Conservation (phyloP, 2,329 filamentous ascomycete genomes). For the Ophiognomonia clavigignenti-juglandacearum region DNA sequence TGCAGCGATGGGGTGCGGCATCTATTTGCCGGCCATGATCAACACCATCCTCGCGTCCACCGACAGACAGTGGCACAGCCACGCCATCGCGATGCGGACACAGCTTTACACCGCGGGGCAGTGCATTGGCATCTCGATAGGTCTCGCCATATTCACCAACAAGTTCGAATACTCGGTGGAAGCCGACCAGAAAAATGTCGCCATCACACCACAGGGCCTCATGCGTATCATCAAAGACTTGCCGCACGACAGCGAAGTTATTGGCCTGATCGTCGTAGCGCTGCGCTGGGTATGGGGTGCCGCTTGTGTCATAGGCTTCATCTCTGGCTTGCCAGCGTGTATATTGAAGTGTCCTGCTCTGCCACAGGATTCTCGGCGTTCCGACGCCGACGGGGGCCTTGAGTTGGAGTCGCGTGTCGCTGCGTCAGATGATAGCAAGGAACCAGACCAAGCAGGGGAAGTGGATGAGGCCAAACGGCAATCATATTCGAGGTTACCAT, state of each 20-base stretch:
- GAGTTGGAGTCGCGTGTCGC: not conserved
- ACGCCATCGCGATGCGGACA: slow-evolving; percentile 12
- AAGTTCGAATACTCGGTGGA: slow-evolving; percentile 1
- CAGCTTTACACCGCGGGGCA: slow-evolving; percentile 12
- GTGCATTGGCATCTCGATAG: slow-evolving; percentile 11
- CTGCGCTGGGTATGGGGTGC: slow-evolving; percentile 11
- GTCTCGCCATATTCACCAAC: slow-evolving; percentile 12
- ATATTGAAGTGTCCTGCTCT: slow-evolving; percentile 2
- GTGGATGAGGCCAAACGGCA: too few relatives aligned
- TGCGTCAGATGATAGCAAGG: too few relatives aligned
- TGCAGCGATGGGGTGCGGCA: slow-evolving; percentile 7
- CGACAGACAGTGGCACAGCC: slow-evolving; percentile 7
- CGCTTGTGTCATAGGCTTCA: not conserved
- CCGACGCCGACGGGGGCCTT: too few relatives aligned
- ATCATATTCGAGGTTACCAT: too few relatives aligned
- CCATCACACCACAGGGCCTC: slow-evolving; percentile 5
- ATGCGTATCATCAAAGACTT: slow-evolving; percentile 7
- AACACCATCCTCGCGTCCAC: slow-evolving; percentile 13
- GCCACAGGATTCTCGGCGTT: not conserved
- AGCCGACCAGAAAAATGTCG: not conserved
- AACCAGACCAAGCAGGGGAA: too few relatives aligned
- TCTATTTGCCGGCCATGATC: slow-evolving; percentile 12
- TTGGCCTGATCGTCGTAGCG: not conserved
- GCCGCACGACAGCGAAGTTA: not conserved
- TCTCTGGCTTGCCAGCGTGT: not conserved